Percentiles rank a stretch among this genome's conserved stretches.
These are phyloP conservation scores for Wickerhamomyces sp. DNA, from an alignment of 1,139 yeast genomes.

Conservation along the genomic window DNA sequence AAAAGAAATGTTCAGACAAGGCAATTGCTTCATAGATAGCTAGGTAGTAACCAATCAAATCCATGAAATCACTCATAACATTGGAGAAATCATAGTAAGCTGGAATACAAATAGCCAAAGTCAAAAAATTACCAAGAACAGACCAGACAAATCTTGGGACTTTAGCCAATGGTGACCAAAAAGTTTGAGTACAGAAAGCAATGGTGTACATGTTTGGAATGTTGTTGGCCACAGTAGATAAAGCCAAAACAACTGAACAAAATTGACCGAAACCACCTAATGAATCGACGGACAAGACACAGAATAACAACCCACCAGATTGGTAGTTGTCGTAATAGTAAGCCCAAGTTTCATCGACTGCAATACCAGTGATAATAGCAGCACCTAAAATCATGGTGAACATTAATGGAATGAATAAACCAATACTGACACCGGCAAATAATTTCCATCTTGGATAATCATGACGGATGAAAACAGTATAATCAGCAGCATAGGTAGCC, in stretches of 20 bases:
- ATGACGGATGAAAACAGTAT: slow-evolving; percentile 78
- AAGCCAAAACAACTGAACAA: slow-evolving; percentile 75
- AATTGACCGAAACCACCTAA: slow-evolving; percentile 85
- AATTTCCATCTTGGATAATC: slow-evolving; percentile 53
- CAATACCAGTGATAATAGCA: slow-evolving; percentile 68
- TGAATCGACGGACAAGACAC: slow-evolving; percentile 69
- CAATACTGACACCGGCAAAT: slow-evolving; percentile 58
- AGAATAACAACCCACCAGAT: slow-evolving; percentile 79
- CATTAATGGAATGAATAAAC: slow-evolving; percentile 62
- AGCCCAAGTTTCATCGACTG: slow-evolving; percentile 38
- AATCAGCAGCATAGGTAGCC: slow-evolving; percentile 91
- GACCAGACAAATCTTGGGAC: slow-evolving; percentile 85
- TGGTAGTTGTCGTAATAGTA: slow-evolving; percentile 37
- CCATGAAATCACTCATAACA: slow-evolving; percentile 82
- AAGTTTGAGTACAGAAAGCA: slow-evolving; percentile 77
- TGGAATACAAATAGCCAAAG: slow-evolving; percentile 83
- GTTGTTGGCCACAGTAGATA: slow-evolving; percentile 84
- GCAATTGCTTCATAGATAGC: slow-evolving; percentile 75
- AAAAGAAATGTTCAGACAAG: slow-evolving; percentile 73
- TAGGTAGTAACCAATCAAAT: slow-evolving; percentile 82
- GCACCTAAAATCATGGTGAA: slow-evolving; percentile 83
- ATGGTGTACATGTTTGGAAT: slow-evolving; percentile 93
- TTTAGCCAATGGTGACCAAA: slow-evolving; percentile 64
- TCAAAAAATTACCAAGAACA: slow-evolving; percentile 61
- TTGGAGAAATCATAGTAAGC: slow-evolving; percentile 67